Evolutionary conservation across 1,284 basidiomycete species (phyloP).

Genomic region (Entoloma clypeatum): DNA sequence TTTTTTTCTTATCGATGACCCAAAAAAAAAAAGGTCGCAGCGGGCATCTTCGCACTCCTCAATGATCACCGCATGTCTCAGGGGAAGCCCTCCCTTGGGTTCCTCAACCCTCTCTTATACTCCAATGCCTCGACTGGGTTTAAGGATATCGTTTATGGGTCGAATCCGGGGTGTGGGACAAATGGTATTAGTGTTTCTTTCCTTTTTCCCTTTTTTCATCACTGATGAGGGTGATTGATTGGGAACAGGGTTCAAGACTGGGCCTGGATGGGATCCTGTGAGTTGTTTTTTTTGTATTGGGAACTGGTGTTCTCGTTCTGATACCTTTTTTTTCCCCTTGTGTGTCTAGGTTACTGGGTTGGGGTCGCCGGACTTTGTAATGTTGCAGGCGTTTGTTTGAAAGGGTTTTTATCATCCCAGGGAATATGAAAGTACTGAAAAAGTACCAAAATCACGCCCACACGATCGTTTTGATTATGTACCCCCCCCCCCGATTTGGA

Average conservation of each 20-base stretch:
- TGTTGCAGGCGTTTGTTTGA: conserved; percentile 43
- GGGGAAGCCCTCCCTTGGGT: conserved; percentile 51
- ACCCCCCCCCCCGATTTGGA: too few species aligned
- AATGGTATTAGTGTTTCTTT: conserved; percentile 25
- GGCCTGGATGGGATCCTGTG: conserved; percentile 60
- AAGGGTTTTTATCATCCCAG: too few species aligned
- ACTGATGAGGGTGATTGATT: conserved; percentile 2
- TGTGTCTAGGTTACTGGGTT: conserved; percentile 50
- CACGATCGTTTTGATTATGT: too few species aligned
- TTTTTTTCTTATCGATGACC: conserved; percentile 1
- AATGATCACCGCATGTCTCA: conserved; percentile 55
- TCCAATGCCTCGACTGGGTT: conserved; percentile 43
- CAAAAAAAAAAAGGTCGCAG: conserved; percentile 42
- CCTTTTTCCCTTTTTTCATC: conserved; percentile 1
- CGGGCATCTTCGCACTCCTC: conserved; percentile 53
- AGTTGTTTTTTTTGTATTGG: conserved; percentile 20
- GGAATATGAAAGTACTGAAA: too few species aligned
- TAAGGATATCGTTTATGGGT: conserved; percentile 59
- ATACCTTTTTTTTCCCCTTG: conserved; percentile 16
- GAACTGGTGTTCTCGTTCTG: background rate
- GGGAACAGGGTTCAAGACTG: conserved; percentile 44
- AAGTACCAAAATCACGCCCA: too few species aligned
- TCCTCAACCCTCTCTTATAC: conserved; percentile 62
- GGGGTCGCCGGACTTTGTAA: conserved; percentile 58
- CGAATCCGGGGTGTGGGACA: conserved; percentile 42